Evolutionary conservation across 1,284 basidiomycete genomes (phyloP).

Genomic region (Cutaneotrichosporon cavernicola): DNA sequence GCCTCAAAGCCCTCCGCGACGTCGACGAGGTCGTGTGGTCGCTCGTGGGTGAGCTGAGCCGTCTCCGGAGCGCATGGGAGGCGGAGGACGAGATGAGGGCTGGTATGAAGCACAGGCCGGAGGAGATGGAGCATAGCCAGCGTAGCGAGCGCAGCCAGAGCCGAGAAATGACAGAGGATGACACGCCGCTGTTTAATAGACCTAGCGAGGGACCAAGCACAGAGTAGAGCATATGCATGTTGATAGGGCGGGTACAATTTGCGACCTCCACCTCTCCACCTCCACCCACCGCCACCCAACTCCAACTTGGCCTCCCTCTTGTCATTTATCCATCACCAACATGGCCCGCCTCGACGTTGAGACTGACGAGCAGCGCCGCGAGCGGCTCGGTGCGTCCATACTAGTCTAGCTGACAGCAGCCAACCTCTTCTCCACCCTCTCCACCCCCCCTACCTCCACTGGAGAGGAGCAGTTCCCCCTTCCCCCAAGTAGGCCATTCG

Average conservation of each 20-base stretch:
- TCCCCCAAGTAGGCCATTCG: conserved; percentile 1
- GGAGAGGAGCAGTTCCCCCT: background rate
- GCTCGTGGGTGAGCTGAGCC: conserved; percentile 72
- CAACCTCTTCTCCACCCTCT: conserved; percentile 21
- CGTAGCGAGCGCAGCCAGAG: background rate
- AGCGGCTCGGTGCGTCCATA: conserved; percentile 15
- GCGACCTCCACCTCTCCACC: background rate
- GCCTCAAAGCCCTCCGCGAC: conserved; percentile 69
- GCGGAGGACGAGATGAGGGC: conserved; percentile 24
- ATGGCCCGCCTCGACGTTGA: conserved; percentile 22
- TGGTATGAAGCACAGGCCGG: too few species aligned
- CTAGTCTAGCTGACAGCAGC: conserved; percentile 16
- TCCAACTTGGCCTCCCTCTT: background rate
- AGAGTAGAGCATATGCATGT: conserved; percentile 1
- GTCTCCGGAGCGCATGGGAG: conserved; percentile 63
- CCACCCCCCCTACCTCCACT: background rate
- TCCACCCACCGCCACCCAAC: background rate
- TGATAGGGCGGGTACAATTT: background rate
- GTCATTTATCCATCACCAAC: background rate
- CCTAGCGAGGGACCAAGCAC: background rate
- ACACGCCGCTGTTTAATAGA: background rate
- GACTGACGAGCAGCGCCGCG: conserved; percentile 16
- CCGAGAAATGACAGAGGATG: background rate
- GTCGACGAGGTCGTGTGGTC: conserved; percentile 67
- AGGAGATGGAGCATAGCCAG: too few species aligned